Conservation (phyloP, 306 rosid species). For the Spatholobus suberectus region DNA sequence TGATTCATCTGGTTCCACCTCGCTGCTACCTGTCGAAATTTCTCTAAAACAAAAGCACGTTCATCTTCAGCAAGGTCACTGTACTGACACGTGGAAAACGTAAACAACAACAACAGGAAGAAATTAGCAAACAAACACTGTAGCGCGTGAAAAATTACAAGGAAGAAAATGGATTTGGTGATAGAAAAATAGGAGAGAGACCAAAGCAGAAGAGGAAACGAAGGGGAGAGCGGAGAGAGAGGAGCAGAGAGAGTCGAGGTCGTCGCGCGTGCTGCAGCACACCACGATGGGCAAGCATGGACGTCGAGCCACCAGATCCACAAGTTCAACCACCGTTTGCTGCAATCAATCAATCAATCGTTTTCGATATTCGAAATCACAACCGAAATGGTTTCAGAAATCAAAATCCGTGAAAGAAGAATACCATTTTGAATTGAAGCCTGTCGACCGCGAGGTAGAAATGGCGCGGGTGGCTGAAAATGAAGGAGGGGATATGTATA, state of each 20-base stretch:
- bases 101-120: neutral
- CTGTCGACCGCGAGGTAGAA: conserved; percentile 90
- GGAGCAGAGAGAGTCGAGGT: conserved; percentile 81
- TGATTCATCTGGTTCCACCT: conserved; percentile 64
- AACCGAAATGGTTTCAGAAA: neutral
- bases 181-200: conserved; percentile 1
- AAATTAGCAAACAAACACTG: neutral
- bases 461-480: conserved; percentile 73
- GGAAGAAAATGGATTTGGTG: neutral
- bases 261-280: conserved; percentile 87
- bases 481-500: too few species aligned
- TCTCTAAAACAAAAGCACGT: conserved; percentile 67
- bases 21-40: conserved; percentile 58
- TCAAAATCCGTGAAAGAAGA: neutral
- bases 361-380: neutral
- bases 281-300: conserved; percentile 71
- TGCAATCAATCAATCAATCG: neutral
- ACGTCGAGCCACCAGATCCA: conserved; percentile 79
- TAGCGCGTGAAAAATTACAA: neutral
- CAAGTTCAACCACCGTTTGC: conserved; percentile 63
- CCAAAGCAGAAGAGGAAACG: conserved; percentile 72
- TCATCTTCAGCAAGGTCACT: conserved; percentile 91
- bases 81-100: conserved; percentile 59
- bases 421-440: conserved; percentile 75
- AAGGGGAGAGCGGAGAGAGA: conserved; percentile 69